Base-by-base conservation (phyloP, 2,329 filamentous ascomycete genomes). In the Neonectria magnoliae region DNA sequence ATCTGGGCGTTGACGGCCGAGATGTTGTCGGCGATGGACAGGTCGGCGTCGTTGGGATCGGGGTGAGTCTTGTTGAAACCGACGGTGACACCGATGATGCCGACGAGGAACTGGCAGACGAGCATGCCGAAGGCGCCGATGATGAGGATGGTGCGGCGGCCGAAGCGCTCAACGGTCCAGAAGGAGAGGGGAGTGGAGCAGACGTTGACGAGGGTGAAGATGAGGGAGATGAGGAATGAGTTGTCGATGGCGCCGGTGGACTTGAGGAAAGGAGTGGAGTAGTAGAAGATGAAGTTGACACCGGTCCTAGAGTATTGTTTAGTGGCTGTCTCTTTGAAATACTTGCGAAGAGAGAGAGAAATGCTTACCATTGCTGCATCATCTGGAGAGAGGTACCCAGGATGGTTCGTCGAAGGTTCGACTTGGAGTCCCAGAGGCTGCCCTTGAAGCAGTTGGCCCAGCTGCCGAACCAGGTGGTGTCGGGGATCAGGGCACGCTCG, bases 271-370 rank as follows among this genome's bases (percentile, higher is more conserved):
- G 91, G 88, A 36, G 92, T 94, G 38, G 92, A 93, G 83, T 90
- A 93, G 83, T 93, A 92, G 84, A 94, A 96, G 85, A 96, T 93
- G 81, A 95, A 97, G 86, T 97, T 97, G 81, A 97, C 91, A 84
- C 93, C 93, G 27, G 92, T 64, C 61, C 60, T 63, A 13, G 18
- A 8, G 11, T 8, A 14, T 33, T 25, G 60, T 60, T 60, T 55
- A 60, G 57, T 14, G 41, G 20, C 4, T 41, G 38, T 11, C 5
- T 25, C 25, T 25, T 25, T 6, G 25, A 25, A 5, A 25, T 6
- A 5, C 22, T 25, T 25, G 22, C 5, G 22, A 5, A 25, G 9
- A 7, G 16, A 25, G 41, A 7, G n/a, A 2, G 41, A 42, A 69
- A 6, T 25, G 25, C 75, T 67, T 57, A 78, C 83, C 84, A 88